Evolutionary conservation across 1,284 basidiomycete genomes (phyloP), one percentile per base, ranked within the genome.

Genomic region (Moesziomyces antarcticus): DNA sequence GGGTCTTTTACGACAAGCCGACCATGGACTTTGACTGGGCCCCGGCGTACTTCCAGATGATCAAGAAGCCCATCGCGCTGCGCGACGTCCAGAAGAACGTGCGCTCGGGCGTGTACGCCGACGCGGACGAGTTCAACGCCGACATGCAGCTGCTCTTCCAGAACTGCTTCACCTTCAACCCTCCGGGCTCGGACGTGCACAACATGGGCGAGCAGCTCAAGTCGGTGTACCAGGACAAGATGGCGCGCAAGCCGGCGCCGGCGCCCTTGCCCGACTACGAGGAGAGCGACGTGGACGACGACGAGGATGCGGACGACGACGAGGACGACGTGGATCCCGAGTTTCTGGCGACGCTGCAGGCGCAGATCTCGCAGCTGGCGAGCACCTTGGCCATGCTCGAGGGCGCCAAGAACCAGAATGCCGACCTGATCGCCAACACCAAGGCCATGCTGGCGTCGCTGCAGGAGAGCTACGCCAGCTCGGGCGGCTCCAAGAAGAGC

Each of bases 151-250:
- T 96, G 70, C 93, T 99, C 90, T 91, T 97, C 80, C 88, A 90
- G 62, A 99, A 99, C 84, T 98, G 95, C 83, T 91, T 91, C 83
- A 87, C 88, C 1, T 99, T 96, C 88, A 99, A 99, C 79, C 93
- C 94, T 7, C 87, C 90, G 8, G 92, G 91, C 33, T 93, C 93
- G 21, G 89, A 90, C 40, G 96, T 99, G 53, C 90, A 94, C 81
- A 88, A 90, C 13, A 79, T 82, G 79, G 82, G 82, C 16, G 63
- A 75, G 51, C 56, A 68, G 58, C 86, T 98, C 22, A 90, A 94
- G 82, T 88, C 89, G 41, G 85, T 94, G 24, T 99, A 97, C 85
- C 91, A 95, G 59, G 92, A 94, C 75, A 97, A 95, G 85, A 95
- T 93, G 92, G 89, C 88, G 81, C 87, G 86, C 50, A 85, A 96